Conservation (phyloP, 2,329 filamentous ascomycete species). For the Cyphellophora europaea region DNA sequence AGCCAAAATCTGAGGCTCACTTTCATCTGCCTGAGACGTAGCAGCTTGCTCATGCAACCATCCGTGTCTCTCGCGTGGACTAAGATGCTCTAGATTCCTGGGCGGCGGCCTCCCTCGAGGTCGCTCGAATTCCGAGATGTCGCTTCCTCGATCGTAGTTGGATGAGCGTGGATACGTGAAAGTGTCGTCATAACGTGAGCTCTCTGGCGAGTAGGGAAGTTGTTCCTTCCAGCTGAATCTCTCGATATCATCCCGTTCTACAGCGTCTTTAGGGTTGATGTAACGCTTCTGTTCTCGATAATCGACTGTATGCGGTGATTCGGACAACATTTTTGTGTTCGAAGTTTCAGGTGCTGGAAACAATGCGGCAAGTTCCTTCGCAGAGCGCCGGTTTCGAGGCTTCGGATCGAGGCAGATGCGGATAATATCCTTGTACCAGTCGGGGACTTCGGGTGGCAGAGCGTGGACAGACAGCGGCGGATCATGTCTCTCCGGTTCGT, state of each 20-base stretch:
- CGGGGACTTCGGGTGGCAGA: conserved; percentile 56
- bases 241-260: conserved; percentile 19
- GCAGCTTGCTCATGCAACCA: conserved; percentile 8
- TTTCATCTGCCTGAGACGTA: conserved; percentile 3
- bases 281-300: conserved; percentile 11
- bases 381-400: conserved; percentile 64
- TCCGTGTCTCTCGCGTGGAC: conserved; percentile 10
- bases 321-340: not conserved
- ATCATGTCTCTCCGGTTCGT: conserved; percentile 75
- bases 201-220: conserved; percentile 16
- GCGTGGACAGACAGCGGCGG: conserved; percentile 55
- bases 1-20: conserved; percentile 15
- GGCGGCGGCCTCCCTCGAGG: conserved; percentile 15
- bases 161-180: conserved; percentile 20
- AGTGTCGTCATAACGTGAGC: conserved; percentile 17
- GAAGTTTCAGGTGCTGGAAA: conserved; percentile 44
- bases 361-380: conserved; percentile 58
- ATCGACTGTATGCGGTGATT: conserved; percentile 4
- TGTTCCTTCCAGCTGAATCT: conserved; percentile 10
- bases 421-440: conserved; percentile 70
- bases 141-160: conserved; percentile 18
- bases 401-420: conserved; percentile 65
- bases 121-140: conserved; percentile 14
- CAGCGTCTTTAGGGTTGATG: conserved; percentile 18
- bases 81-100: conserved; percentile 12